phyloP scores from a whole-genome alignment of 345 rosid genomes.

The Arabidopsis suecica region DNA sequence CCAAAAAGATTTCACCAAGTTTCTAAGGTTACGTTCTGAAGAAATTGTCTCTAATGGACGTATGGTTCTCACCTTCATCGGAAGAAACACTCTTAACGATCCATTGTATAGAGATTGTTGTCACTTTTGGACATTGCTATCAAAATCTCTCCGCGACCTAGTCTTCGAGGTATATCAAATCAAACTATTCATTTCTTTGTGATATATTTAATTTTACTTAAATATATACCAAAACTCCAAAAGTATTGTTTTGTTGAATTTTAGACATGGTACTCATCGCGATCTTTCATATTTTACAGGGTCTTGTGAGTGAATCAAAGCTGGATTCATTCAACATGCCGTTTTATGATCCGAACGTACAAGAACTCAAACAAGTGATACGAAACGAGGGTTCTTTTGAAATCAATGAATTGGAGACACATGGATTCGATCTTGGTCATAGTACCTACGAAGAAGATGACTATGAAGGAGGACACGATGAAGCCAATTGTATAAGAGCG shows the following conservation, averaged over 20 bases:
- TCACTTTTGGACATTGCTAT: conserved; percentile 46
- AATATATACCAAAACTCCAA: not conserved
- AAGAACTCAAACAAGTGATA: conserved; percentile 44
- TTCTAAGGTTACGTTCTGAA: conserved; percentile 49
- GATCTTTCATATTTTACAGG: conserved; percentile 39
- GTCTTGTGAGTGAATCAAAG: conserved; percentile 48
- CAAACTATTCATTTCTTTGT: not conserved
- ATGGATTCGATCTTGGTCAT: conserved; percentile 33
- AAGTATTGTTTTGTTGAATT: no score
- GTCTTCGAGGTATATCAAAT: conserved; percentile 34
- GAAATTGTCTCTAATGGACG: conserved; percentile 53
- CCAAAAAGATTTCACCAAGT: conserved; percentile 51
- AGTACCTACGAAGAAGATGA: conserved; percentile 17
- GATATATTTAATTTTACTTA: not conserved
- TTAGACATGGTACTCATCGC: not conserved
- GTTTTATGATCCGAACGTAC: conserved; percentile 40
- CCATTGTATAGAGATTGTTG: conserved; percentile 45
- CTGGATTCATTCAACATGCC: conserved; percentile 54
- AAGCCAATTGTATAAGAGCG: conserved; percentile 46
- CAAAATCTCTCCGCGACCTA: conserved; percentile 40
- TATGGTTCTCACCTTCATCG: conserved; percentile 51
- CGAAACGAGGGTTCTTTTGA: conserved; percentile 50
- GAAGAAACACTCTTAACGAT: conserved; percentile 42
- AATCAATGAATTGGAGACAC: conserved; percentile 39
- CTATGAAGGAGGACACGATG: conserved; percentile 29